phyloP scores from a whole-genome alignment of 1,284 basidiomycete genomes.

The Papiliotrema terrestris region DNA sequence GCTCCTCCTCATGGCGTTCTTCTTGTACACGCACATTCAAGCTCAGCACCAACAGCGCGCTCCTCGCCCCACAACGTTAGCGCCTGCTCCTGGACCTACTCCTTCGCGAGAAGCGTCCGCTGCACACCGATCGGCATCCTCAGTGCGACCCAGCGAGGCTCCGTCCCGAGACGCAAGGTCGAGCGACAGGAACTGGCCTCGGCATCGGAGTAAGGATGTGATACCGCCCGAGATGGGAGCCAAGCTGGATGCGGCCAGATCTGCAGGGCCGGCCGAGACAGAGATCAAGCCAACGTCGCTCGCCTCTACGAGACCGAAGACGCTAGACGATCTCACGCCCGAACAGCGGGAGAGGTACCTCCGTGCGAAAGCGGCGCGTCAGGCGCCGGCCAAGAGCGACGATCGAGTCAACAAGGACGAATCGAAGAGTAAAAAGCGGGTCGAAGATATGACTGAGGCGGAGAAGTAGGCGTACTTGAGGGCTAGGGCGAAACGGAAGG shows the following conservation, averaged over 20 bases:
- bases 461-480: slow-evolving; percentile 2
- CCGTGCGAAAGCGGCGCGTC: neutral
- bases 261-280: too few species aligned
- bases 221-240: neutral
- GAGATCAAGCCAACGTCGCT: too few species aligned
- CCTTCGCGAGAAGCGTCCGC: neutral
- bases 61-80: neutral
- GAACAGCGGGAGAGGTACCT: slow-evolving; percentile 9
- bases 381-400: neutral
- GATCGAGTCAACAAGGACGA: too few species aligned
- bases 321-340: slow-evolving; percentile 10
- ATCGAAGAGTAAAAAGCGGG: neutral
- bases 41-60: neutral
- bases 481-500: slow-evolving; percentile 8
- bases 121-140: neutral
- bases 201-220: too few species aligned
- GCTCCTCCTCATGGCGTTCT: slow-evolving; percentile 18
- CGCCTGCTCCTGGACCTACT: neutral
- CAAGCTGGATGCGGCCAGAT: too few species aligned
- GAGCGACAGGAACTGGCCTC: too few species aligned
- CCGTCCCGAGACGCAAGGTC: neutral
- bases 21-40: slow-evolving; percentile 8
- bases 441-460: slow-evolving; percentile 2
- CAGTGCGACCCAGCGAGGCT: neutral
- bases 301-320: neutral